Conservation (phyloP, 1,284 basidiomycete species). For the Schizophyllum commune region DNA sequence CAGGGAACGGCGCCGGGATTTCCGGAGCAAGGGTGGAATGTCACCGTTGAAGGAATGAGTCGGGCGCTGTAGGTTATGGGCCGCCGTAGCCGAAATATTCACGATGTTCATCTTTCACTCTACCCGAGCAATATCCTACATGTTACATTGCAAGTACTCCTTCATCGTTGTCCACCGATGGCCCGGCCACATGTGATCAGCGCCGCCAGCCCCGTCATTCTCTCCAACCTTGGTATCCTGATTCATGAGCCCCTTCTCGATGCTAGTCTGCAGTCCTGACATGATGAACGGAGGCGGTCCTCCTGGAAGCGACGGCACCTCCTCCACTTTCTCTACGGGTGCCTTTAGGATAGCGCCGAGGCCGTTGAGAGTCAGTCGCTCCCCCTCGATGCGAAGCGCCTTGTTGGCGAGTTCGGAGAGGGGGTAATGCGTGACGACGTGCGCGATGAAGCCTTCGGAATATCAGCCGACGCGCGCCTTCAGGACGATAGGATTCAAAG, state of each 20-base stretch:
- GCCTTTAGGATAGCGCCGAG: slow-evolving; percentile 14
- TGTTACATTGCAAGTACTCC: background rate
- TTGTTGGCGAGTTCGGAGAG: slow-evolving; percentile 15
- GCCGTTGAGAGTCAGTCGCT: slow-evolving; percentile 15
- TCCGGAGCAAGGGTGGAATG: slow-evolving; percentile 39
- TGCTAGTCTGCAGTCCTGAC: background rate
- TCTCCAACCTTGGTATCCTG: background rate
- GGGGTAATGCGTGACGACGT: slow-evolving; percentile 21
- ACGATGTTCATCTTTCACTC: too few relatives aligned
- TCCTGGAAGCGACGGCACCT: slow-evolving; percentile 3
- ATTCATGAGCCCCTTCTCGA: background rate
- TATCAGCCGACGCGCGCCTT: background rate
- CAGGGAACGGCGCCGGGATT: slow-evolving; percentile 30
- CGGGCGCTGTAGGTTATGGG: slow-evolving; percentile 25
- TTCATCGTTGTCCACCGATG: background rate
- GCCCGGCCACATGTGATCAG: background rate
- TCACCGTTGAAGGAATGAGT: slow-evolving; percentile 36
- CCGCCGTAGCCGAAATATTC: too few relatives aligned
- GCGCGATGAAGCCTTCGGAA: slow-evolving; percentile 19
- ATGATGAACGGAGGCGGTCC: background rate
- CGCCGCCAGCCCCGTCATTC: background rate
- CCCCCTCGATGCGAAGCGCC: slow-evolving; percentile 21
- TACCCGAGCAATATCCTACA: too few relatives aligned
- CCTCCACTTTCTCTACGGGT: slow-evolving; percentile 11
- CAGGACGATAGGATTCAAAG: background rate